Evolutionary conservation across 495 filamentous ascomycete genomes (phyloP), one percentile per base, ranked within the genome.

Genomic region (Penicillium ochrochloron): DNA sequence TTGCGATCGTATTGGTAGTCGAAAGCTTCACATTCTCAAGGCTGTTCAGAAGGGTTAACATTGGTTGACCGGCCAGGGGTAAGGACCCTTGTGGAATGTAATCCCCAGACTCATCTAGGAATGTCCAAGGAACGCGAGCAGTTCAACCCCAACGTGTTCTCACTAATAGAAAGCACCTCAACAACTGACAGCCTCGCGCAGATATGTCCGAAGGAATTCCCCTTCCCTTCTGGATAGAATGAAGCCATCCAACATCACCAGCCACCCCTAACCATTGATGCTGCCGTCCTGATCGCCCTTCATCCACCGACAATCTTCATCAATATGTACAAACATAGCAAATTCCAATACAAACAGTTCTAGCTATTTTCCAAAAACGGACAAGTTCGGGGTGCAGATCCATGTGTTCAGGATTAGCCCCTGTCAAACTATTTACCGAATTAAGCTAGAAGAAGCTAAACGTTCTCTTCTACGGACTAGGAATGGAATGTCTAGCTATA

Each of bases 21-120:
- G 5, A 31, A 0, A 5, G 25, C 21, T 52, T 29, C 12, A 31
- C 48, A 52, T 52, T 52, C 48, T 9, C 0, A 10, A 29, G 29
- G 48, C 12, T 52, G 0, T 2, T 12, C 7, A 31, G 12, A 15
- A 10, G 14, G 2, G 2, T 1, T 31, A 8, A 2, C 7, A 52
- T 52, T 31, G 48, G 48, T 12, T 8, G 14, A 14, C 15, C 3
- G 1, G 25, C 23, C 25, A 52, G 48, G 48, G 48, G 48, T 31
- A 52, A 31, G 14, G 5, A 15, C 31, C 29, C 31, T 56, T 56
- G 31, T 27, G 56, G 34, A 44, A 58, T 58, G 56, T 29, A 31
- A 19, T 25, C 56, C 56, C 56, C 56, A 58, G 56, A 58, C 56
- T 58, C 11, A 9, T 10, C 12, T 0, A 58, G 39, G 56, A 58